A percentile compares a stretch with the other conserved stretches of the same genome.
Evolutionary conservation across 176 grass and related monocot genomes (phyloP).

Genomic region (Oryza coarctata): DNA sequence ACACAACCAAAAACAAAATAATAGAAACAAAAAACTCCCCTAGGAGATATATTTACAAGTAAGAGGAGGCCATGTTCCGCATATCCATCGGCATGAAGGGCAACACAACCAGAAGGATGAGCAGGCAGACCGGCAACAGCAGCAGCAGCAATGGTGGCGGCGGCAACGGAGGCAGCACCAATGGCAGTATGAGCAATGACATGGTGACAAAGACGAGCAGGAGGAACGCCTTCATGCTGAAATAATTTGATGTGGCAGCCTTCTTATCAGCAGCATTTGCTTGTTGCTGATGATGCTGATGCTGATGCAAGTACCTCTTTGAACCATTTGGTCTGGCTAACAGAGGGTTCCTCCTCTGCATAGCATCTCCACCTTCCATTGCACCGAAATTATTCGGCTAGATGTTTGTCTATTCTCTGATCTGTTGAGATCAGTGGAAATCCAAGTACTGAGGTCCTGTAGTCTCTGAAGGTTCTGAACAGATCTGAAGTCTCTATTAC

Average conservation of each 20-base stretch:
- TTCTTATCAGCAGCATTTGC: conserved; percentile 35
- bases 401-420: background rate
- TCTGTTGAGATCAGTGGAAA: background rate
- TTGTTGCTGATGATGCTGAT: conserved; percentile 16
- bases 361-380: background rate
- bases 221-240: conserved; percentile 49
- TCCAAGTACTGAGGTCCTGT: background rate
- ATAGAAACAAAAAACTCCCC: background rate
- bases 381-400: background rate
- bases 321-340: background rate
- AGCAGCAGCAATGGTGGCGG: conserved; percentile 69
- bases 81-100: conserved; percentile 69
- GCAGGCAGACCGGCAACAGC: conserved; percentile 55
- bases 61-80: conserved; percentile 52
- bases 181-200: conserved; percentile 65
- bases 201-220: conserved; percentile 47
- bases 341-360: conserved; percentile 29
- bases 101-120: conserved; percentile 55
- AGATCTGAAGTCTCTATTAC: conserved; percentile 26
- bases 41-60: conserved; percentile 47
- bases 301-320: conserved; percentile 33
- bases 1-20: conserved; percentile 10
- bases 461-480: background rate
- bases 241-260: conserved; percentile 41
- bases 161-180: conserved; percentile 70